Conservation (phyloP, 768 basidiomycete species). For the Tylopilus vinaceipallidus region DNA sequence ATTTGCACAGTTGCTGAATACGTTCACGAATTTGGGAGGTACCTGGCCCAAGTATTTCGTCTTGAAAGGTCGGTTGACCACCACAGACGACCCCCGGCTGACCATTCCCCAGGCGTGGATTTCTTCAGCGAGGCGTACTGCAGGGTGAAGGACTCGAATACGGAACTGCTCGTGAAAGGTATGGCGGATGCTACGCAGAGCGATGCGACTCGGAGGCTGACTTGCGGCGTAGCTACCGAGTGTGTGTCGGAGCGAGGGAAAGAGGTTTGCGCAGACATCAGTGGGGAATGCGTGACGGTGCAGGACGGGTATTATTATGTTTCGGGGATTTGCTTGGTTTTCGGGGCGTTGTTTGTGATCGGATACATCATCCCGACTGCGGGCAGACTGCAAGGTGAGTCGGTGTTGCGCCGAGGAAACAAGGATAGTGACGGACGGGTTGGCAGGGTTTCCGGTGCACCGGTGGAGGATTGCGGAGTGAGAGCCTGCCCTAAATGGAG, state of each 20-base stretch:
- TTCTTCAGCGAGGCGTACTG: conserved; percentile 84
- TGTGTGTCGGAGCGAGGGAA: conserved; percentile 95
- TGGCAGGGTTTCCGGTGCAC: conserved; percentile 62
- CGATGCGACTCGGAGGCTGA: conserved; percentile 3
- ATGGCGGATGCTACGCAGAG: conserved; percentile 6
- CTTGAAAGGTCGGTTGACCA: conserved; percentile 61
- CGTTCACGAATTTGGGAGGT: conserved; percentile 93
- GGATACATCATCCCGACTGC: conserved; percentile 83
- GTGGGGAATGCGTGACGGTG: conserved; percentile 79
- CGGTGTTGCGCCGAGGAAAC: not conserved
- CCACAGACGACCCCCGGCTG: conserved; percentile 4
- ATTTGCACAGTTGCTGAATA: conserved; percentile 75
- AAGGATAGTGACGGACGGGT: conserved; percentile 1
- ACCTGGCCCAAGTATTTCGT: conserved; percentile 98
- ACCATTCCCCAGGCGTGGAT: conserved; percentile 66
- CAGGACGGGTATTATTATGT: conserved; percentile 92
- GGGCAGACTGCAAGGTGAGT: conserved; percentile 79
- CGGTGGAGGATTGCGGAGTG: conserved; percentile 60
- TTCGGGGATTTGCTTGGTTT: conserved; percentile 69
- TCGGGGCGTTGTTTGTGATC: conserved; percentile 74
- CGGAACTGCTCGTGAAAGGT: conserved; percentile 57
- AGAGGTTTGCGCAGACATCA: conserved; percentile 65
- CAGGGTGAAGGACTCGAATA: conserved; percentile 57
- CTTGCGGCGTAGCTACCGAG: conserved; percentile 57
- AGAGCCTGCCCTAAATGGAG: conserved; percentile 35